Evolutionary conservation across 768 basidiomycete species (phyloP).

Genomic region (Boletus coccyginus): DNA sequence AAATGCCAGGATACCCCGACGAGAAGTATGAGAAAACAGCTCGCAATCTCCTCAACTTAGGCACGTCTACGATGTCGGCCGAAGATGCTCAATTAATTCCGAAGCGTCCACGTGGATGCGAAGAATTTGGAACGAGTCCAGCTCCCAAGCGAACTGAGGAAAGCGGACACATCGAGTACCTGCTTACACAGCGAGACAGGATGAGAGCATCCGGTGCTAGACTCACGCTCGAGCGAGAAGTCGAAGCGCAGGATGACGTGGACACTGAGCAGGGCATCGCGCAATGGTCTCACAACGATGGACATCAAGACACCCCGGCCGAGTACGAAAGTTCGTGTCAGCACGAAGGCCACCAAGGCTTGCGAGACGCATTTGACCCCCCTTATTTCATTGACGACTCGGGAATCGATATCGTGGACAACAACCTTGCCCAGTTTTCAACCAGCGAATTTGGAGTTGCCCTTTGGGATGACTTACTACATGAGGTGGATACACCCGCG

Average conservation of each 20-base stretch:
- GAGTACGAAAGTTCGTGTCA: not conserved
- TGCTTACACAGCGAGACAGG: conserved; percentile 29
- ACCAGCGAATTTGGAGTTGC: conserved; percentile 6
- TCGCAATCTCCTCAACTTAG: conserved; percentile 14
- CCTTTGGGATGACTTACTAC: conserved; percentile 6
- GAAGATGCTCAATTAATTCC: conserved; percentile 8
- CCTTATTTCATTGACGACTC: conserved; percentile 13
- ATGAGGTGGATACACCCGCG: not conserved
- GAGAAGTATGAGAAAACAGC: conserved; percentile 6
- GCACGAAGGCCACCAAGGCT: not conserved
- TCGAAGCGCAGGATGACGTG: not conserved
- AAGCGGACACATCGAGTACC: conserved; percentile 14
- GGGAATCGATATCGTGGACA: conserved; percentile 14
- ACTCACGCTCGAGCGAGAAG: not conserved
- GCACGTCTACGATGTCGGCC: conserved; percentile 4
- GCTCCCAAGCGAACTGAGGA: conserved; percentile 12
- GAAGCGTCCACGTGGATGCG: conserved; percentile 18
- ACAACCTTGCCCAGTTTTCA: not conserved
- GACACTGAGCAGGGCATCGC: not conserved
- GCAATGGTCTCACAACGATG: not conserved
- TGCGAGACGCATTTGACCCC: not conserved
- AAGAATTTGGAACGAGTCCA: conserved; percentile 27
- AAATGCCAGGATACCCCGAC: conserved; percentile 14
- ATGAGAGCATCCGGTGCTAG: conserved; percentile 8
- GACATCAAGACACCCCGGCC: not conserved